Base-by-base conservation (phyloP, 1,139 yeast species). In the Debaryomycetaceae sp. region DNA sequence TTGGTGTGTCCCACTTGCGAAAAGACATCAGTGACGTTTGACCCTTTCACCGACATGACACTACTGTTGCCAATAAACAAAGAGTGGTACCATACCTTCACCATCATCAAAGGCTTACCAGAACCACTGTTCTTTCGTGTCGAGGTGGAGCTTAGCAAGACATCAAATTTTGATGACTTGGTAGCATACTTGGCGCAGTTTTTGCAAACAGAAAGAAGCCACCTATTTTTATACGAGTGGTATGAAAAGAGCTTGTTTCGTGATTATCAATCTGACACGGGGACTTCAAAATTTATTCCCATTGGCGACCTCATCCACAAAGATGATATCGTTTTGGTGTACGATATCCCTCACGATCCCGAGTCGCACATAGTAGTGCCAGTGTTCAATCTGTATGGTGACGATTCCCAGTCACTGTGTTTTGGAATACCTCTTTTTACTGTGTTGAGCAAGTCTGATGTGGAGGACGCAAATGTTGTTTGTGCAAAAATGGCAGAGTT, bases 41-140 rank as follows among this genome's bases (percentile, higher is more conserved):
- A 90, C 49, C 98, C 98, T 0, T 90, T 77, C 47, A 83, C 77
- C 57, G 97, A 86, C 46, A 58, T 90, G 38, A 87, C 98, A 0
- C 58, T 90, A 27, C 97, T 97, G 0, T 58, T 90, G 26, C 97
- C 97, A 0, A 74, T 80, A 10, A 73, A 73, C 30, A 72, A 76
- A 28, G 65, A 70, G 33, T 87, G 97, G 95, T 58, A 62, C 22
- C 79, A 75, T 27, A 70, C 70, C 11, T 64, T 87, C 26, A 62
- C 68, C 2, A 58, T 85, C 15, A 68, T 87, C 22, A 77, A 81
- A 15, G 65, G 71, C 26, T 54, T 63, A 16, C 74, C 74, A 1
- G 53, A 52, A 1, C 69, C 74, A 1, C 39, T 52, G 28, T 51
- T 64, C 4, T 45, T 44, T 49, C 49, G 53, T 8, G 51, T 80